Evolutionary conservation across 768 basidiomycete species (phyloP).

Genomic region (Pulveroboletus sp.): DNA sequence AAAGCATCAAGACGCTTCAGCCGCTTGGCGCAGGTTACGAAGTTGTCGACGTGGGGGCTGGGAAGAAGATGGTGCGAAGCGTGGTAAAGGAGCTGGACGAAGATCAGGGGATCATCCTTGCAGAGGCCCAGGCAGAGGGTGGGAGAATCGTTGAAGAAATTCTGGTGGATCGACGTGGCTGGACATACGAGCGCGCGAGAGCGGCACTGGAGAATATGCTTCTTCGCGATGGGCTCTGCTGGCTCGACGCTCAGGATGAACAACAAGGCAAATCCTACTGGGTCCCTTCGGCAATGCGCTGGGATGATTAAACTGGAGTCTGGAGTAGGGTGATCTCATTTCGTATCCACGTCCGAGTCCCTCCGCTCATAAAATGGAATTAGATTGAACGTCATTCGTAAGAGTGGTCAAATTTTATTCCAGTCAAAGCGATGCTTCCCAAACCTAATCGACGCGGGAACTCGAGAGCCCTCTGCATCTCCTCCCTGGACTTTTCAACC

Average conservation of each 20-base stretch:
- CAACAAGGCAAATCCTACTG: slow-evolving; percentile 67
- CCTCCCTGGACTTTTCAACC: too few relatives aligned
- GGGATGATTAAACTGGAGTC: slow-evolving; percentile 51
- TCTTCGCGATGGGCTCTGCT: slow-evolving; percentile 85
- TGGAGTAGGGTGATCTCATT: too few relatives aligned
- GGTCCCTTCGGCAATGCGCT: slow-evolving; percentile 84
- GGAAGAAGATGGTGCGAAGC: slow-evolving; percentile 77
- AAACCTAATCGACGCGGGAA: too few relatives aligned
- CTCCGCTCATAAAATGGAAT: too few relatives aligned
- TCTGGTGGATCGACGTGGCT: slow-evolving; percentile 59
- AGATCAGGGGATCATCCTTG: slow-evolving; percentile 81
- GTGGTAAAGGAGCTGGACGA: slow-evolving; percentile 88
- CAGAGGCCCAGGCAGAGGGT: slow-evolving; percentile 61
- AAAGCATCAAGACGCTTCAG: slow-evolving; percentile 81
- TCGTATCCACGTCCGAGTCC: too few relatives aligned
- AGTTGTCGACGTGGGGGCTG: slow-evolving; percentile 65
- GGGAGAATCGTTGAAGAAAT: slow-evolving; percentile 67
- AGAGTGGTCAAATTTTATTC: too few relatives aligned
- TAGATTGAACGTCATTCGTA: too few relatives aligned
- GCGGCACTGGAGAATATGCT: slow-evolving; percentile 88
- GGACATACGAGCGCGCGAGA: slow-evolving; percentile 74
- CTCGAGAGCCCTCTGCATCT: too few relatives aligned
- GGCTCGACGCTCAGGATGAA: slow-evolving; percentile 90
- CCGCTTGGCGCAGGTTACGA: slow-evolving; percentile 92
- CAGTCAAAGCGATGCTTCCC: too few relatives aligned